phyloP scores from a whole-genome alignment of 192 early-diverging fungal genomes.

The Kappamyces sp. region DNA sequence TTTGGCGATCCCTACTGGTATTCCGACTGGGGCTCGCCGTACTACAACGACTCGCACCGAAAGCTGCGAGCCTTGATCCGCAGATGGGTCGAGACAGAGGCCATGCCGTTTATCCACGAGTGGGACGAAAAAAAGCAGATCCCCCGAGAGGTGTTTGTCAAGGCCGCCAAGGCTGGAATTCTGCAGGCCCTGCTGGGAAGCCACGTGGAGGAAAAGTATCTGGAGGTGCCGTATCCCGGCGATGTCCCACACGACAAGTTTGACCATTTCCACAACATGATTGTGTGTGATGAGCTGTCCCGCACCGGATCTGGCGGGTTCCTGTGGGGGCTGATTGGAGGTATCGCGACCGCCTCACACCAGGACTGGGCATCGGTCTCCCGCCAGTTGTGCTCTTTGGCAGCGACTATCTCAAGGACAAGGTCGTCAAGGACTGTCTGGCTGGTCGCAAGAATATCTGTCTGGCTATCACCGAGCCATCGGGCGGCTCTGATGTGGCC shows the following conservation, averaged over 20 bases:
- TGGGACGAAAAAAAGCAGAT: conserved; percentile 63
- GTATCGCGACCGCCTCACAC: conserved; percentile 50
- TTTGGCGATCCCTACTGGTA: conserved; percentile 71
- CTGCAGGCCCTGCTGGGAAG: conserved; percentile 45
- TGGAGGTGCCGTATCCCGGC: conserved; percentile 31
- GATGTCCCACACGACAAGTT: conserved; percentile 51
- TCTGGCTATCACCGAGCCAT: conserved; percentile 66
- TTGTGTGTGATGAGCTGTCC: conserved; percentile 60
- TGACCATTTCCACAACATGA: conserved; percentile 62
- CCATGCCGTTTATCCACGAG: conserved; percentile 61
- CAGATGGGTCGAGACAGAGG: conserved; percentile 62
- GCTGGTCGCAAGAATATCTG: conserved; percentile 66
- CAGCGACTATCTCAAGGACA: conserved; percentile 52
- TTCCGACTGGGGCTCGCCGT: conserved; percentile 32
- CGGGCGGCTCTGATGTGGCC: conserved; percentile 60
- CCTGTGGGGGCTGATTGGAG: conserved; percentile 17
- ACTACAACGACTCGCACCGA: conserved; percentile 44
- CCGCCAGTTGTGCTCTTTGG: conserved; percentile 63
- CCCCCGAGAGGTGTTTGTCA: conserved; percentile 52
- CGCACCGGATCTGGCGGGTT: conserved; percentile 49
- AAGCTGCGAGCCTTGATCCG: conserved; percentile 50
- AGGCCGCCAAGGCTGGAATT: conserved; percentile 57
- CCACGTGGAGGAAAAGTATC: conserved; percentile 18
- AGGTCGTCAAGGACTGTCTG: conserved; percentile 50
- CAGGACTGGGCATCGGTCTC: conserved; percentile 61